Evolutionary conservation across 345 rosid species (phyloP).

Genomic region (Trapa bicornis): DNA sequence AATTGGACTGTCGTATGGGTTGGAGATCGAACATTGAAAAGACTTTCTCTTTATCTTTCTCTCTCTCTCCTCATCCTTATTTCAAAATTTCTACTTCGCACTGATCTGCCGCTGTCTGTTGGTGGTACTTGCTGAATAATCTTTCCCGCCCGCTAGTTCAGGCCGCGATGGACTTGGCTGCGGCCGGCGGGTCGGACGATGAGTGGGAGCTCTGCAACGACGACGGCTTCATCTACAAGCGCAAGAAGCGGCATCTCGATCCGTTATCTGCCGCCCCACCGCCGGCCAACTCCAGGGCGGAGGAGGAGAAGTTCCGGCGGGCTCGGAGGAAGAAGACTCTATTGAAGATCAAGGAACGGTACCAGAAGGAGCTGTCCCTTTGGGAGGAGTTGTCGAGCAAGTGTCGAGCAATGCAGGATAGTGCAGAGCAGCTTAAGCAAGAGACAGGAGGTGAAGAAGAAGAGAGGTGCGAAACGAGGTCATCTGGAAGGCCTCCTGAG

Average conservation of each 20-base stretch:
- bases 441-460: constrained; percentile 1
- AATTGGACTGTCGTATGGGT: too few species aligned
- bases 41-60: too few species aligned
- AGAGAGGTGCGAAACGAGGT: constrained; percentile 9
- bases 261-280: constrained; percentile 13
- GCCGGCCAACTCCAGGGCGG: constrained; percentile 17
- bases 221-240: constrained; percentile 70
- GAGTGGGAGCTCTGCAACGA: constrained; percentile 71
- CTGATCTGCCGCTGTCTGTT: too few species aligned
- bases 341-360: constrained; percentile 36
- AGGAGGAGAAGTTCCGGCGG: constrained; percentile 32
- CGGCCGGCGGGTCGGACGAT: constrained; percentile 10
- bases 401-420: constrained; percentile 40
- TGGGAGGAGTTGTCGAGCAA: constrained; percentile 59
- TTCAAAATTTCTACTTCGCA: too few species aligned
- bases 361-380: constrained; percentile 41
- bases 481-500: constrained; percentile 7
- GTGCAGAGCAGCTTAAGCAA: constrained; percentile 17
- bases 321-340: constrained; percentile 35
- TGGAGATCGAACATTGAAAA: too few species aligned
- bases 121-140: too few species aligned
- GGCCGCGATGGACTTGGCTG: not conserved
- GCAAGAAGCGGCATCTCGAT: constrained; percentile 35
- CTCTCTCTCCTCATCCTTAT: too few species aligned
- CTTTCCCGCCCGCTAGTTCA: too few species aligned